These are phyloP conservation scores for Spathaspora passalidarum DNA, from an alignment of 805 yeast species.

Conservation along the genomic window DNA sequence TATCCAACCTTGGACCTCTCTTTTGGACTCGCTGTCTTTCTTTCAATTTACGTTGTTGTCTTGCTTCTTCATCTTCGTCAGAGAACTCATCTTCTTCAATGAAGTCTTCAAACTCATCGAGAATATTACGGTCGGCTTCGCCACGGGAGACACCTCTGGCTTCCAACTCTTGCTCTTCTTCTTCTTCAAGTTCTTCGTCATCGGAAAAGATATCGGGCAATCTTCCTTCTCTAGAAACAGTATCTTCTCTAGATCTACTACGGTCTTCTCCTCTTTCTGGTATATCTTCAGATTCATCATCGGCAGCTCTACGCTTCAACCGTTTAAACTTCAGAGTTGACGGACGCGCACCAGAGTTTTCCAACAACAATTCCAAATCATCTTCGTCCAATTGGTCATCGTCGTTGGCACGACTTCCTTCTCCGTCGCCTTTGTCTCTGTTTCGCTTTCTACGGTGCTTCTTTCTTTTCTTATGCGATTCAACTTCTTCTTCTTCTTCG, in stretches of 20 bases:
- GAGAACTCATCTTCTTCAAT: slow-evolving; percentile 96
- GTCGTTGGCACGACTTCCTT: slow-evolving; percentile 17
- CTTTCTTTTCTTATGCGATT: slow-evolving; percentile 25
- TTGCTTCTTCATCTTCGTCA: slow-evolving; percentile 68
- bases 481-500: slow-evolving; percentile 41
- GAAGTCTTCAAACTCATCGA: slow-evolving; percentile 93
- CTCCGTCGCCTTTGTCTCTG: slow-evolving; percentile 20
- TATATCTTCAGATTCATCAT: slow-evolving; percentile 29
- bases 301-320: slow-evolving; percentile 63
- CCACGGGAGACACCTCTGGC: slow-evolving; percentile 17
- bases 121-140: slow-evolving; percentile 30
- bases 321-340: slow-evolving; percentile 64
- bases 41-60: slow-evolving; percentile 23
- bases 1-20: slow-evolving; percentile 47
- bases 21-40: slow-evolving; percentile 31
- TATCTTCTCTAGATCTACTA: background rate
- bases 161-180: slow-evolving; percentile 31
- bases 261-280: slow-evolving; percentile 8
- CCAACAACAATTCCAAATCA: slow-evolving; percentile 87
- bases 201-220: slow-evolving; percentile 73
- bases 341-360: slow-evolving; percentile 76
- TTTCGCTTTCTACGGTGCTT: slow-evolving; percentile 36
- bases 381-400: slow-evolving; percentile 87
- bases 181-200: slow-evolving; percentile 21
- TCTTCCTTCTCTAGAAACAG: slow-evolving; percentile 24